Percentiles rank a stretch among this genome's conserved stretches.
These are phyloP conservation scores for Uromyces viciae-fabae DNA, from an alignment of 1,284 basidiomycete species.

Conservation along the genomic window DNA sequence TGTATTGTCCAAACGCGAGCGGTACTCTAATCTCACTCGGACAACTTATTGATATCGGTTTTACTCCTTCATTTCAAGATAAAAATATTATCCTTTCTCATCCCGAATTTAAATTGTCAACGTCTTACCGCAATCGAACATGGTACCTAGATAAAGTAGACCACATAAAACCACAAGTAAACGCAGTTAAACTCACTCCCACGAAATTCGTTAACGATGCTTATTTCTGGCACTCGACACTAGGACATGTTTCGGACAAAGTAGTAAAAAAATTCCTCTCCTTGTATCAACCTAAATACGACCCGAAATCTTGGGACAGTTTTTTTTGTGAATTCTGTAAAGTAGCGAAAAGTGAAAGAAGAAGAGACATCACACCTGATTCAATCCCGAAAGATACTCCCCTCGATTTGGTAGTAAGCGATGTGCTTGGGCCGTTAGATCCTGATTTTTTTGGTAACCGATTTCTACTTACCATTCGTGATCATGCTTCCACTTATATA, in stretches of 20 bases:
- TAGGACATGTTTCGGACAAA: background rate
- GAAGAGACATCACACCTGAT: background rate
- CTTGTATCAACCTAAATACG: background rate
- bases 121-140: no score
- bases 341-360: background rate
- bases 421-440: background rate
- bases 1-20: background rate
- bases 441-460: background rate
- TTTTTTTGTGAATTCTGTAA: background rate
- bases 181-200: no score
- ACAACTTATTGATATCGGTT: background rate
- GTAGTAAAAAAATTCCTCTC: background rate
- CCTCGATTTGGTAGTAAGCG: background rate
- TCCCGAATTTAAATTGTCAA: background rate
- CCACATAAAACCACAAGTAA: no score
- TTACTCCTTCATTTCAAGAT: background rate
- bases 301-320: background rate
- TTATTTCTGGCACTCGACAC: background rate
- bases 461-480: background rate
- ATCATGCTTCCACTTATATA: background rate
- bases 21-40: conserved; percentile 5
- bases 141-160: no score
- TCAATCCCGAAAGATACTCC: background rate
- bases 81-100: background rate
- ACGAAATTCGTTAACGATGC: background rate